Percentiles rank a stretch among this genome's conserved stretches.
phyloP scores from a whole-genome alignment of 352 stramenopile genomes.

The Thraustochytrium sp. region DNA sequence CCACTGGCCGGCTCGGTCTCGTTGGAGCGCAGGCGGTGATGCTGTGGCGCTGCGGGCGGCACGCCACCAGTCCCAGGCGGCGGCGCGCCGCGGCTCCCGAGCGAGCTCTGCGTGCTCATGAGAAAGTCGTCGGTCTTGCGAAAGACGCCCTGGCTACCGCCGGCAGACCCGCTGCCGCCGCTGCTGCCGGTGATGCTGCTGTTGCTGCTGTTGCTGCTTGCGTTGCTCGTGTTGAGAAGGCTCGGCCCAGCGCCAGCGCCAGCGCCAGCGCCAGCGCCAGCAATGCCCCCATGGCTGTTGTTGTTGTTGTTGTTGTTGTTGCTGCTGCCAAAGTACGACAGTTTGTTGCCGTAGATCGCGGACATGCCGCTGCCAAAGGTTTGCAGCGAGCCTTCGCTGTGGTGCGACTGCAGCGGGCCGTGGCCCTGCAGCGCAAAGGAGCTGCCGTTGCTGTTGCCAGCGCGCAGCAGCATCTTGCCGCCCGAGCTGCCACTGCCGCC shows the following conservation, averaged over 20 bases:
- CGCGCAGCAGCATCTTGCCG: background rate
- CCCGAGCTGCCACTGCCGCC: too few relatives aligned
- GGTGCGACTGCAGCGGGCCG: background rate
- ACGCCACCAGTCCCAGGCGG: too few relatives aligned
- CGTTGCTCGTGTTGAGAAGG: too few relatives aligned
- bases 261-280: too few relatives aligned
- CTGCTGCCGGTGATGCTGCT: too few relatives aligned
- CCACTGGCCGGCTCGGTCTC: background rate
- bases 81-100: background rate
- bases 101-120: background rate
- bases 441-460: background rate
- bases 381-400: background rate
- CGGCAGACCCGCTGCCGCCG: too few relatives aligned
- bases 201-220: too few relatives aligned
- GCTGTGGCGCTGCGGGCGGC: too few relatives aligned
- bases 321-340: too few relatives aligned
- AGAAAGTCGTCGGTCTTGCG: conserved; percentile 3
- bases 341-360: background rate
- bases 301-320: too few relatives aligned
- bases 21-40: background rate
- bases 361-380: background rate
- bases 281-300: too few relatives aligned
- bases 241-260: too few relatives aligned
- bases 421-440: background rate
- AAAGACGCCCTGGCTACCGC: background rate